Evolutionary conservation across 176 grass and related monocot genomes (phyloP), one percentile per base, ranked within the genome.

Genomic region (Oryza brachyantha): DNA sequence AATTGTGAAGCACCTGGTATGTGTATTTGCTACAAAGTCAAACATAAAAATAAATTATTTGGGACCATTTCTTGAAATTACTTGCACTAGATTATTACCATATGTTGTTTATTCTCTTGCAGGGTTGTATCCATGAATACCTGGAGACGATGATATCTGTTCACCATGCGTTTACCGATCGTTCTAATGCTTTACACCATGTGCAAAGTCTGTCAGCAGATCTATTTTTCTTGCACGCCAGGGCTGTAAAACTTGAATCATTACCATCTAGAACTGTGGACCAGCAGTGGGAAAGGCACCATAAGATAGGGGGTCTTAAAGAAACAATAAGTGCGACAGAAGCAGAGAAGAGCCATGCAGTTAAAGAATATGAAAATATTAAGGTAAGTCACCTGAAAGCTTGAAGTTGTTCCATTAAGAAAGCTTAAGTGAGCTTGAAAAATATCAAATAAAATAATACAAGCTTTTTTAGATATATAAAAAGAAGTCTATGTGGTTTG

Each of bases 61-160:
- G 22, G 24, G 52, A 63, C 26, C 40, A 17, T 32, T 42, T 74
- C 37, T 65, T 60, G 3, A 22, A 76, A 61, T 78, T 86, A 26
- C 75, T 32, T 36, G 24, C 62, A 63, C 89, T 38, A 57, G 22
- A 29, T 63, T 76, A 58, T 89, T 52, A 83, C 27, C 22, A 5
- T 28, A 61, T 64, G 70, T 31, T 71, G 22, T 77, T 71, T 79
- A 28, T 70, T 73, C 57, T 70, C 83, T 80, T 66, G 35, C 85
- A 97, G 95, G 87, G 89, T 86, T 84, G n/a, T n/a, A 84, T 97
- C 80, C 95, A 97, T 92, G 89, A 94, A 65, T 78, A 97, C 74
- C 66, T 97, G 82, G 89, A 88, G 42, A 29, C 70, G 76, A 90
- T 97, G 92, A 79, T 97, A 78, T 88, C 95, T 58, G 84, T 94